phyloP scores from a whole-genome alignment of 2,329 filamentous ascomycete species.

The Pestalotiopsis sp. region DNA sequence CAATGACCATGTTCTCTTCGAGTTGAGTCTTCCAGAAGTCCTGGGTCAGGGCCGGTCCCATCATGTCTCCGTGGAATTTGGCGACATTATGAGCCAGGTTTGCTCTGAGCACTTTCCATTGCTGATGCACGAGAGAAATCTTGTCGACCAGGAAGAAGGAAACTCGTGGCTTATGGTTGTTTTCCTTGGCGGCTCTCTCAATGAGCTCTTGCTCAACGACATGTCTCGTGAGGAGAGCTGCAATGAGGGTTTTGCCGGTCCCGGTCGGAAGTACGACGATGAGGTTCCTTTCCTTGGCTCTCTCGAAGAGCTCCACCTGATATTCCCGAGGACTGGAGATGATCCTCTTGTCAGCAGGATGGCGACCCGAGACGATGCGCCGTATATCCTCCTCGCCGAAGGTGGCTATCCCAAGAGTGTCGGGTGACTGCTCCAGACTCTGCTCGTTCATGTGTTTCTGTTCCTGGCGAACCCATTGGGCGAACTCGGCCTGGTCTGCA shows the following conservation, averaged over 20 bases:
- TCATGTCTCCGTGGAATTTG: constrained; percentile 73
- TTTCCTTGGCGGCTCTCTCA: constrained; percentile 46
- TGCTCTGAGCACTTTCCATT: constrained; percentile 75
- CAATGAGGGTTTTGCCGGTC: constrained; percentile 95
- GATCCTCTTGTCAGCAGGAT: constrained; percentile 49
- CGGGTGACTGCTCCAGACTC: background rate
- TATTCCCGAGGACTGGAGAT: constrained; percentile 85
- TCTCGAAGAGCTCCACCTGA: constrained; percentile 87
- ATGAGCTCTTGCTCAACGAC: constrained; percentile 77
- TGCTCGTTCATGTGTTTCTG: constrained; percentile 17
- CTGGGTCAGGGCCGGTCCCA: constrained; percentile 37
- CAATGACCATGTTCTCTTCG: constrained; percentile 74
- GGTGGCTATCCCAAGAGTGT: background rate
- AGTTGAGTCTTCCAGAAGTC: constrained; percentile 54
- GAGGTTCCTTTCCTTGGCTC: constrained; percentile 79
- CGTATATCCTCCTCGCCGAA: background rate
- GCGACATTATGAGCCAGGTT: constrained; percentile 78
- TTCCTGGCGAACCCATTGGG: constrained; percentile 22
- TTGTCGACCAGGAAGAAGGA: constrained; percentile 92
- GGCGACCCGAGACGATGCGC: constrained; percentile 8
- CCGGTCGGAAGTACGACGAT: constrained; percentile 76
- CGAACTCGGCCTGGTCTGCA: constrained; percentile 15
- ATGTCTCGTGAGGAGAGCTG: constrained; percentile 78
- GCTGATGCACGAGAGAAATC: constrained; percentile 87
- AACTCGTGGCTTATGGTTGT: constrained; percentile 61